These are phyloP conservation scores for Phascolomyces articulosus DNA, from an alignment of 371 early-diverging fungal species.

Conservation along the genomic window DNA sequence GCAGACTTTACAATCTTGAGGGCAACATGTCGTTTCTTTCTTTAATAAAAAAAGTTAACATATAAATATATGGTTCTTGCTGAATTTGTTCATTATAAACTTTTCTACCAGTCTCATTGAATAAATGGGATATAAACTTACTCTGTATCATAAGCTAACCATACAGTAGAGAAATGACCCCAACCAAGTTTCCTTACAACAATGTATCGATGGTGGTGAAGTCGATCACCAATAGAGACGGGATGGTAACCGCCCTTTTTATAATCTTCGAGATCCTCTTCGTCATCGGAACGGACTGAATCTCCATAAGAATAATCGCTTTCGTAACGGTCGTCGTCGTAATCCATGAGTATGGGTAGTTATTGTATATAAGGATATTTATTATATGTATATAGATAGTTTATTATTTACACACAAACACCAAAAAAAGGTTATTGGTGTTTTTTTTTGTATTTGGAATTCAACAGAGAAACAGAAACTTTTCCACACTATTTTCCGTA, in stretches of 20 bases:
- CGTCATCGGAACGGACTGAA: constrained; percentile 64
- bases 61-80: too few relatives aligned
- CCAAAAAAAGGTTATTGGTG: background rate
- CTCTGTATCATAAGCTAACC: constrained; percentile 86
- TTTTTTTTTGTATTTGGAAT: background rate
- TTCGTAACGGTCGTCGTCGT: constrained; percentile 16
- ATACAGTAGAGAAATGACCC: constrained; percentile 98
- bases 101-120: background rate
- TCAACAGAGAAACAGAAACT: background rate
- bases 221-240: constrained; percentile 83
- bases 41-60: constrained; percentile 20
- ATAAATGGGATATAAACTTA: constrained; percentile 45
- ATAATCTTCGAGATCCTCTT: constrained; percentile 91
- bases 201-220: constrained; percentile 79
- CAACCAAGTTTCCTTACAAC: constrained; percentile 94
- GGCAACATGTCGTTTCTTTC: constrained; percentile 78
- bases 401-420: background rate
- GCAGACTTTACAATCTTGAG: constrained; percentile 97
- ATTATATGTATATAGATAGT: background rate
- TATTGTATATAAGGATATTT: too few relatives aligned
- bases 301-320: constrained; percentile 24
- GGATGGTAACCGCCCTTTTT: constrained; percentile 95
- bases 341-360: background rate
- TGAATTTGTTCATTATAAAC: too few relatives aligned
- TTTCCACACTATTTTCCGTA: background rate